A percentile compares a stretch with the other conserved stretches of the same genome.
Evolutionary conservation across 2,329 filamentous ascomycete species (phyloP).

Genomic region (Rhexocercosporidium sp.): DNA sequence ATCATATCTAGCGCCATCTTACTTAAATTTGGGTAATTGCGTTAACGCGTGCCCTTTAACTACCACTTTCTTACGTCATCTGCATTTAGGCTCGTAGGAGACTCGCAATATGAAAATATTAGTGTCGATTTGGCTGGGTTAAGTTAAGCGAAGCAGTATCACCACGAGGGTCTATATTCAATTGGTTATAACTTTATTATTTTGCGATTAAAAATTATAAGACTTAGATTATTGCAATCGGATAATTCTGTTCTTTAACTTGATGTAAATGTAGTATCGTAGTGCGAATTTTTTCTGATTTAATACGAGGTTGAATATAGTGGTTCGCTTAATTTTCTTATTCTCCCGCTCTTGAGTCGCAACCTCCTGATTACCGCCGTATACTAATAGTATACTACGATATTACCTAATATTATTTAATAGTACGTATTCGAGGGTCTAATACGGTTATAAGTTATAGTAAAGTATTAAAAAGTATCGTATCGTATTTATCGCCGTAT

Average conservation of each 20-base stretch:
- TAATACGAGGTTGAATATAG: neutral
- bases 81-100: too few relatives aligned
- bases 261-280: neutral
- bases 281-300: neutral
- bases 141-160: neutral
- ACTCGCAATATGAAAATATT: neutral
- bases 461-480: neutral
- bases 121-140: neutral
- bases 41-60: too few relatives aligned
- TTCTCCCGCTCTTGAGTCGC: too few relatives aligned
- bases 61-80: too few relatives aligned
- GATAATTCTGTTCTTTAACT: neutral
- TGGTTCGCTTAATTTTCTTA: too few relatives aligned
- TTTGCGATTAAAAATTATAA: too few relatives aligned
- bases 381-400: too few relatives aligned
- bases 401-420: neutral
- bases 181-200: neutral
- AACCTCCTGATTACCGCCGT: too few relatives aligned
- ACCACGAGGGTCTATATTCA: neutral
- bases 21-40: too few relatives aligned
- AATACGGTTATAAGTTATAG: neutral
- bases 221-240: neutral
- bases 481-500: neutral
- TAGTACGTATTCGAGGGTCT: neutral
- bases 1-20: too few relatives aligned